A percentile compares a stretch with the other conserved stretches of the same genome.
Conservation (phyloP, 2,329 filamentous ascomycete species). For the Phaeoacremonium minimum region DNA sequence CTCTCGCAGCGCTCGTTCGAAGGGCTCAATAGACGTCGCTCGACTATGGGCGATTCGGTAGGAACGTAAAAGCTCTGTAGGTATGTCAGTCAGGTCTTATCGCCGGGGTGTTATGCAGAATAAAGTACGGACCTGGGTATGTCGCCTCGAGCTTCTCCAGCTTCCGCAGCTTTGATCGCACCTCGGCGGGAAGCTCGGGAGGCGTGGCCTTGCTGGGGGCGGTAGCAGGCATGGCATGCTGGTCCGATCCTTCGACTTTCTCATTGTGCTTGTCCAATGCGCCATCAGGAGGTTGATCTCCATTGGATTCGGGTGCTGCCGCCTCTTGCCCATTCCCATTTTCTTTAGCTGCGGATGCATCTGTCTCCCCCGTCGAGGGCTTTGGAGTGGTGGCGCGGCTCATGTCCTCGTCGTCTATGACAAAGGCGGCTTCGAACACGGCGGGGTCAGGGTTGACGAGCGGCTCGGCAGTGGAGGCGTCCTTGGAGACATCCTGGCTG, state of each 20-base stretch:
- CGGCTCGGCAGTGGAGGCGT: slow-evolving; percentile 28
- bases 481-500: slow-evolving; percentile 25
- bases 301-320: too few species aligned
- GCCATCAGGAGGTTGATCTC: too few species aligned
- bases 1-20: slow-evolving; percentile 86
- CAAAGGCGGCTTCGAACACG: slow-evolving; percentile 82
- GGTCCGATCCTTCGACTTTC: neutral
- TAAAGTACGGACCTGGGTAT: slow-evolving; percentile 64
- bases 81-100: slow-evolving; percentile 1
- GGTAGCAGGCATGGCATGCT: too few species aligned
- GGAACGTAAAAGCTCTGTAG: slow-evolving; percentile 76
- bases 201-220: slow-evolving; percentile 15
- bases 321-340: slow-evolving; percentile 8
- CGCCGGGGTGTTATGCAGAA: neutral
- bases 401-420: slow-evolving; percentile 72
- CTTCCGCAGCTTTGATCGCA: slow-evolving; percentile 72
- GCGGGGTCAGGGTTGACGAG: slow-evolving; percentile 68
- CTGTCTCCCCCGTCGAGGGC: slow-evolving; percentile 10
- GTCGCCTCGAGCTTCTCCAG: slow-evolving; percentile 86
- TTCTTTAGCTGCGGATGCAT: slow-evolving; percentile 7
- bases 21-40: slow-evolving; percentile 83
- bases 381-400: slow-evolving; percentile 17
- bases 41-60: slow-evolving; percentile 89
- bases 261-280: slow-evolving; percentile 3
- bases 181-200: slow-evolving; percentile 65